These are phyloP conservation scores for Metschnikowia santaceciliae DNA, from an alignment of 805 yeast species.

Conservation along the genomic window DNA sequence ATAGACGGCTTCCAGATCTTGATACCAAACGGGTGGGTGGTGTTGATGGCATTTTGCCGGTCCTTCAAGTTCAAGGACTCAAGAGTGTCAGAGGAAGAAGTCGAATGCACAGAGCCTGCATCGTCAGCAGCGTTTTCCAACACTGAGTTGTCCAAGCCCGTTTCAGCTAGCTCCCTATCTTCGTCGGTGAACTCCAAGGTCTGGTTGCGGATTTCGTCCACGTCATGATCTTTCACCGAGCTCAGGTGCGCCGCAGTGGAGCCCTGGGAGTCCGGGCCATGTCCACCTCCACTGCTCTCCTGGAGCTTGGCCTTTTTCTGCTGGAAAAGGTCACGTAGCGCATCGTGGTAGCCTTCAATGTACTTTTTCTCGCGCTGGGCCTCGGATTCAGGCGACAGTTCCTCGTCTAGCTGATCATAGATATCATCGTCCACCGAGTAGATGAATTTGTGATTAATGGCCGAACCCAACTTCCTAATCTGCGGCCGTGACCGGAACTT, in stretches of 20 bases:
- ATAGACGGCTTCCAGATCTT: slow-evolving; percentile 98
- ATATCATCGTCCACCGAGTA: slow-evolving; percentile 84
- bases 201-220: slow-evolving; percentile 9
- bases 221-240: slow-evolving; percentile 1
- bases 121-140: slow-evolving; percentile 19
- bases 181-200: slow-evolving; percentile 5
- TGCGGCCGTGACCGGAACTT: slow-evolving; percentile 29
- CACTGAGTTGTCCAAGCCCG: slow-evolving; percentile 13
- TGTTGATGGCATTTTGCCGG: slow-evolving; percentile 93
- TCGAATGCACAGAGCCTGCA: slow-evolving; percentile 23
- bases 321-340: slow-evolving; percentile 42
- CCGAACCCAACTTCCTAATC: slow-evolving; percentile 24
- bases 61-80: slow-evolving; percentile 88
- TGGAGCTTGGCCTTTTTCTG: slow-evolving; percentile 16
- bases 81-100: slow-evolving; percentile 44
- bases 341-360: slow-evolving; percentile 71
- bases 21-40: slow-evolving; percentile 97
- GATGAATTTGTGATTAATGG: slow-evolving; percentile 31
- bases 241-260: not conserved
- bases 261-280: slow-evolving; percentile 1
- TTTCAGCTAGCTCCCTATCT: slow-evolving; percentile 2
- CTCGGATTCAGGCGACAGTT: slow-evolving; percentile 32
- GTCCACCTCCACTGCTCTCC: slow-evolving; percentile 9
- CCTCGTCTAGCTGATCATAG: slow-evolving; percentile 54
- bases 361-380: slow-evolving; percentile 41